Conservation (phyloP, 2,329 filamentous ascomycete species). For the Bipolaris cookei region DNA sequence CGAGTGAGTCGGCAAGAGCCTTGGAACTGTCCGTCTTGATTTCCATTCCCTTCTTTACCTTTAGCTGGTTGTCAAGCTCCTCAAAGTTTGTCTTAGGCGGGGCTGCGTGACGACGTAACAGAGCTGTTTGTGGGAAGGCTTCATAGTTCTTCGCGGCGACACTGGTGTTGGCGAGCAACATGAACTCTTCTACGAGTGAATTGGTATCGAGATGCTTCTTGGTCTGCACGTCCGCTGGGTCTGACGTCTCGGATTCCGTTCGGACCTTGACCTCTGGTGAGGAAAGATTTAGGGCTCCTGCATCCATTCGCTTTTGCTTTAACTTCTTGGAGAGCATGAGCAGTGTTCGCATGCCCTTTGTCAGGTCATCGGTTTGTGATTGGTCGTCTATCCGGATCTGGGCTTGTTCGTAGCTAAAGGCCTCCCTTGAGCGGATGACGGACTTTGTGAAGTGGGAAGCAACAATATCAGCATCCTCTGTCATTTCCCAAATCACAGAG, state of each 20-base stretch:
- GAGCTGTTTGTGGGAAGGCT: constrained; percentile 91
- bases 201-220: constrained; percentile 95
- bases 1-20: constrained; percentile 91
- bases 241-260: constrained; percentile 92
- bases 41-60: constrained; percentile 81
- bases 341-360: constrained; percentile 84
- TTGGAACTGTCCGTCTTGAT: constrained; percentile 85
- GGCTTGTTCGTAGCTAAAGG: constrained; percentile 96
- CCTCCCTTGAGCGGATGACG: constrained; percentile 94
- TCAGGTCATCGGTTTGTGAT: constrained; percentile 87
- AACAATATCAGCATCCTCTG: constrained; percentile 82
- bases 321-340: constrained; percentile 90
- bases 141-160: constrained; percentile 90
- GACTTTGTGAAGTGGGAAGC: constrained; percentile 93
- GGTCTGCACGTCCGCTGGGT: constrained; percentile 94
- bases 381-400: constrained; percentile 91
- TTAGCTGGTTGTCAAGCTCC: constrained; percentile 87
- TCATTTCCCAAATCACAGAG: constrained; percentile 75
- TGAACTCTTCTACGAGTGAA: constrained; percentile 98
- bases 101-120: constrained; percentile 88
- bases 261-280: constrained; percentile 98
- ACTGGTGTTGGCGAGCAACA: constrained; percentile 96
- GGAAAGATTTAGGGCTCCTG: constrained; percentile 90
- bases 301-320: constrained; percentile 90
- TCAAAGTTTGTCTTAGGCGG: constrained; percentile 97